phyloP scores from a whole-genome alignment of 495 filamentous ascomycete genomes.

The Pyrenula aspistea region DNA sequence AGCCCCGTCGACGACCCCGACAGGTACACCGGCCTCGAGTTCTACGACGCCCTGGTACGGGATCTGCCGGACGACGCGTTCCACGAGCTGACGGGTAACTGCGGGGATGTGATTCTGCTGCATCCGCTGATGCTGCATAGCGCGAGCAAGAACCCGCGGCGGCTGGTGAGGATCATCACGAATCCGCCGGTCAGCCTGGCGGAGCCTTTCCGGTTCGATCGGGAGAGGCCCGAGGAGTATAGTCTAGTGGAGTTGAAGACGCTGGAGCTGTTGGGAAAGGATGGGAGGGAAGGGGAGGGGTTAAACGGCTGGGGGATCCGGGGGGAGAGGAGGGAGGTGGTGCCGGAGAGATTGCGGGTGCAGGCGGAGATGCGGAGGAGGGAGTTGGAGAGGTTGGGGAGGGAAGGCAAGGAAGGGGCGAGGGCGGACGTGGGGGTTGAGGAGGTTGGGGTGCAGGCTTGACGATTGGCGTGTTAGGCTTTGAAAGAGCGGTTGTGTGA shows the following conservation, averaged over 20 bases:
- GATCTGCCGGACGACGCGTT: constrained; percentile 33
- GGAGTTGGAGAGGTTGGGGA: constrained; percentile 11
- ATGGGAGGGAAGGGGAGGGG: constrained; percentile 14
- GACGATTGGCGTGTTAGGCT: no score
- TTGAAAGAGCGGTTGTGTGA: no score
- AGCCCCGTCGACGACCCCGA: constrained; percentile 33
- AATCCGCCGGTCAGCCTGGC: constrained; percentile 56
- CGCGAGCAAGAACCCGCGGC: constrained; percentile 45
- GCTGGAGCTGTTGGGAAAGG: constrained; percentile 43
- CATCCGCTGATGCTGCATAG: constrained; percentile 68
- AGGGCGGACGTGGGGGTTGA: background rate
- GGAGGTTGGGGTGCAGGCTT: no score
- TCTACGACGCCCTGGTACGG: constrained; percentile 39
- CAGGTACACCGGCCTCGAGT: constrained; percentile 31
- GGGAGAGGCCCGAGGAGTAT: constrained; percentile 24
- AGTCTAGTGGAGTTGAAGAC: constrained; percentile 61
- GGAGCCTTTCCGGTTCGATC: constrained; percentile 37
- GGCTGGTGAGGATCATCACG: constrained; percentile 54
- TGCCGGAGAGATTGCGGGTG: constrained; percentile 29
- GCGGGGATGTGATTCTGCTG: constrained; percentile 57
- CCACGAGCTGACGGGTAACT: constrained; percentile 50
- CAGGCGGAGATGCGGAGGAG: constrained; percentile 26
- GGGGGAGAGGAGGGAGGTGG: constrained; percentile 33
- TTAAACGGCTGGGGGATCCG: constrained; percentile 52
- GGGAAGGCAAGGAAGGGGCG: background rate